Evolutionary conservation across 1,284 basidiomycete genomes (phyloP).

Genomic region (Papiliotrema flavescens): DNA sequence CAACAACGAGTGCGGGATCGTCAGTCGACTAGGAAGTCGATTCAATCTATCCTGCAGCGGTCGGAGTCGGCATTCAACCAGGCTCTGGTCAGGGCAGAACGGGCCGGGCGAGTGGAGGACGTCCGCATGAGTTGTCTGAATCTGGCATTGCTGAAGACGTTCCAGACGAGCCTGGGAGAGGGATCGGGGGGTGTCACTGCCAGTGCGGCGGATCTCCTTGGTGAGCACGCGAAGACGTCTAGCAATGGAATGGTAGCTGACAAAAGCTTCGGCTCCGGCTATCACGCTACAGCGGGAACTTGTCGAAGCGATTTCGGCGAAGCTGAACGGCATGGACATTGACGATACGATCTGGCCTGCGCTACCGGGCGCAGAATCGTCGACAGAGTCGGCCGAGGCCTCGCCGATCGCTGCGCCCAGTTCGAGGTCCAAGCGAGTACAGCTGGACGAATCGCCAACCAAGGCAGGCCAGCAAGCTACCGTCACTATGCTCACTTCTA

Average conservation of each 20-base stretch:
- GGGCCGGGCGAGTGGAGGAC: slow-evolving; percentile 62
- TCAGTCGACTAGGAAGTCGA: slow-evolving; percentile 56
- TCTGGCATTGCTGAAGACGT: slow-evolving; percentile 65
- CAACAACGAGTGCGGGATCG: slow-evolving; percentile 50
- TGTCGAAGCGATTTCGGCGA: slow-evolving; percentile 46
- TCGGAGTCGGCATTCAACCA: slow-evolving; percentile 69
- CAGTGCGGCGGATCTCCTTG: slow-evolving; percentile 62
- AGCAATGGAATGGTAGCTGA: slow-evolving; percentile 52
- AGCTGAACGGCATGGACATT: slow-evolving; percentile 51
- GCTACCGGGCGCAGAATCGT: slow-evolving; percentile 36
- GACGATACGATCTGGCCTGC: slow-evolving; percentile 70
- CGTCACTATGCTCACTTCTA: background rate
- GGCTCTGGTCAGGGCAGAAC: slow-evolving; percentile 59
- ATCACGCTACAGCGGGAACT: slow-evolving; percentile 74
- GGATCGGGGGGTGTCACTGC: slow-evolving; percentile 54
- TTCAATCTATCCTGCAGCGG: slow-evolving; percentile 59
- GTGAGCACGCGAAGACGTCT: slow-evolving; percentile 50
- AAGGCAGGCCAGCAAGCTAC: background rate
- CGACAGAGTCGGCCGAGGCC: background rate
- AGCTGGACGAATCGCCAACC: no score
- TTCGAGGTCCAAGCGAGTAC: no score
- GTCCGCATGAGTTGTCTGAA: slow-evolving; percentile 70
- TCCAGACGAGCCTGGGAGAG: slow-evolving; percentile 74
- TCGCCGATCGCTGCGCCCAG: no score
- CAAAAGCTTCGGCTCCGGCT: slow-evolving; percentile 55